These are phyloP conservation scores for Fusarium sublunatum DNA, from an alignment of 2,329 filamentous ascomycete species.

Conservation along the genomic window DNA sequence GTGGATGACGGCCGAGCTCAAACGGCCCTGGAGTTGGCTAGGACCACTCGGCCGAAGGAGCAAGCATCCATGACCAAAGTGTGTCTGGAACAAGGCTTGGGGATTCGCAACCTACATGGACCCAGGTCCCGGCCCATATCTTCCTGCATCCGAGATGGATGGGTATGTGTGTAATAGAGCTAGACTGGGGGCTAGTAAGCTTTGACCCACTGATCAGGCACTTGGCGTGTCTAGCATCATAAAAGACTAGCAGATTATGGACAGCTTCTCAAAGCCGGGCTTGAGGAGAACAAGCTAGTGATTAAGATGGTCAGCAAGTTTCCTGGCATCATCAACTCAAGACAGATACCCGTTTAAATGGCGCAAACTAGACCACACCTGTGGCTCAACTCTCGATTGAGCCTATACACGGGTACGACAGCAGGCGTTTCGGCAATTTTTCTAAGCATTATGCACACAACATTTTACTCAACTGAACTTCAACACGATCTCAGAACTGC, in stretches of 20 bases:
- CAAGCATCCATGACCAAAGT: constrained; percentile 13
- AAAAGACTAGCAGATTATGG: constrained; percentile 11
- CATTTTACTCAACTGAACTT: neutral
- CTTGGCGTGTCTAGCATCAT: constrained; percentile 17
- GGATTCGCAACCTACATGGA: constrained; percentile 13
- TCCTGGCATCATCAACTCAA: constrained; percentile 12
- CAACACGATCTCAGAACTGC: constrained; percentile 8
- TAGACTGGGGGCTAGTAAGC: constrained; percentile 29
- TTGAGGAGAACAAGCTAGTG: constrained; percentile 3
- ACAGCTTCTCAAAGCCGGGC: constrained; percentile 12
- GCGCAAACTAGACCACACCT: constrained; percentile 18
- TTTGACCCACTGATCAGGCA: constrained; percentile 26
- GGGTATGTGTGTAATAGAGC: neutral
- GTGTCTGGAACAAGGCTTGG: constrained; percentile 18
- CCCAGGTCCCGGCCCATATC: constrained; percentile 22
- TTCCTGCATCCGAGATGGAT: constrained; percentile 30
- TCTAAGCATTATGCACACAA: neutral
- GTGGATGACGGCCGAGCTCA: constrained; percentile 34
- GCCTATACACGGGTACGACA: constrained; percentile 4
- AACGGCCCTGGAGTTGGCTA: constrained; percentile 16
- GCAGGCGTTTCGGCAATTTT: constrained; percentile 8
- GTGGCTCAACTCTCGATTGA: constrained; percentile 18
- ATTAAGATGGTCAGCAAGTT: constrained; percentile 22
- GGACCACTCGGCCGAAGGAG: constrained; percentile 37
- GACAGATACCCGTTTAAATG: constrained; percentile 17